Percentiles rank a stretch among this genome's conserved stretches.
These are phyloP conservation scores for Cadophora sp. DNA, from an alignment of 2,329 filamentous ascomycete species.

Conservation along the genomic window DNA sequence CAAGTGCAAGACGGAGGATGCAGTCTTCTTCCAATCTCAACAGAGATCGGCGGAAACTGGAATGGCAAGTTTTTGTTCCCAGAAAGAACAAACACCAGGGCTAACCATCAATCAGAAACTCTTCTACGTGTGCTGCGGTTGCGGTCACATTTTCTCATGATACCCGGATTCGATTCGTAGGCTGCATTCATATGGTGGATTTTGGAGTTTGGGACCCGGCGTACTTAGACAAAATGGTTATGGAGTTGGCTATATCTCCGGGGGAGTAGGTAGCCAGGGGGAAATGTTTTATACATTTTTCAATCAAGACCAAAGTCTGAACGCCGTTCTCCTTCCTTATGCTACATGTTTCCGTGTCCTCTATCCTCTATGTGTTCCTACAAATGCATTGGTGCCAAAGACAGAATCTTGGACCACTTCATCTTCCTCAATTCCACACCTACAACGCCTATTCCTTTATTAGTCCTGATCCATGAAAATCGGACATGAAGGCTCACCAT, in stretches of 20 bases:
- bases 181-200: conserved; percentile 18
- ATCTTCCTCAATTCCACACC: conserved; percentile 87
- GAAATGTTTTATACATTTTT: conserved; percentile 31
- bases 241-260: conserved; percentile 24
- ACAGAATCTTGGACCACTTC: conserved; percentile 98
- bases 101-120: conserved; percentile 69
- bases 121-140: conserved; percentile 93
- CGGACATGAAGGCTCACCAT: conserved; percentile 58
- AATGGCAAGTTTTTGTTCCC: conserved; percentile 73
- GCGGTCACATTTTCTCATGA: conserved; percentile 82
- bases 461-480: conserved; percentile 23
- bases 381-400: conserved; percentile 85
- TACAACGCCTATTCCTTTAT: conserved; percentile 70
- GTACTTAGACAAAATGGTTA: conserved; percentile 22
- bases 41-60: conserved; percentile 96
- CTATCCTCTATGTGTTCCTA: conserved; percentile 48
- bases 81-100: conserved; percentile 9
- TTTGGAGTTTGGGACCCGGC: conserved; percentile 28
- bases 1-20: conserved; percentile 83
- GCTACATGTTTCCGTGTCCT: conserved; percentile 35
- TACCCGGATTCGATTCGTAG: conserved; percentile 29
- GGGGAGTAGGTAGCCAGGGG: conserved; percentile 12
- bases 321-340: conserved; percentile 38
- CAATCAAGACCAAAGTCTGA: conserved; percentile 30
- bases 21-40: conserved; percentile 98